These are phyloP conservation scores for Botryobasidium botryosum DNA, from an alignment of 768 basidiomycete genomes.

Conservation along the genomic window DNA sequence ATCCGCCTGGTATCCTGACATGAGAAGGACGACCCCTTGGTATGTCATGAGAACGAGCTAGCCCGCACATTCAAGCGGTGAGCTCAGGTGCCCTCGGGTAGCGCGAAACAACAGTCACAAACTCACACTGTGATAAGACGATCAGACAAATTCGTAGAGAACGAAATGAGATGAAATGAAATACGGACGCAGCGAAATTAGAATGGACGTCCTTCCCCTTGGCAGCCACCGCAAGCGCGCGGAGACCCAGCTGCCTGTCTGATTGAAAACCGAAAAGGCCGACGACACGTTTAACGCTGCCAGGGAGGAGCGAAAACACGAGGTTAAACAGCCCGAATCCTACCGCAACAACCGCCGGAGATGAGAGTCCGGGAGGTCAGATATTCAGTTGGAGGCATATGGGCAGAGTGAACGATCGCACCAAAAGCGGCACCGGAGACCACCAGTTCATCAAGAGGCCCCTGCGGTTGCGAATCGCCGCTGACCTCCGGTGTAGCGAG, in stretches of 20 bases:
- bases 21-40: constrained; percentile 48
- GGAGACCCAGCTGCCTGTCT: constrained; percentile 49
- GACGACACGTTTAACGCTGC: constrained; percentile 49
- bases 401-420: constrained; percentile 17
- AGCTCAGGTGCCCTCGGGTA: constrained; percentile 1
- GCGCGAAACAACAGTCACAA: background rate
- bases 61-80: background rate
- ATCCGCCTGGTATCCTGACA: constrained; percentile 63
- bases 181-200: constrained; percentile 52
- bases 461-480: no score
- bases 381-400: background rate
- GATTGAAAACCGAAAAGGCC: constrained; percentile 64
- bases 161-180: background rate
- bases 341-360: constrained; percentile 6
- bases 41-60: constrained; percentile 64
- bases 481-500: background rate
- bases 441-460: constrained; percentile 53
- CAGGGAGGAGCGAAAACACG: constrained; percentile 59
- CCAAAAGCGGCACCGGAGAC: constrained; percentile 65
- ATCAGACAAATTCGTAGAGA: background rate
- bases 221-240: constrained; percentile 51
- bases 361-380: background rate
- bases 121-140: constrained; percentile 32
- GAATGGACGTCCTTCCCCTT: constrained; percentile 52
- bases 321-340: constrained; percentile 62